phyloP scores from a whole-genome alignment of 2,329 filamentous ascomycete genomes.

The Lojkania enalia region DNA sequence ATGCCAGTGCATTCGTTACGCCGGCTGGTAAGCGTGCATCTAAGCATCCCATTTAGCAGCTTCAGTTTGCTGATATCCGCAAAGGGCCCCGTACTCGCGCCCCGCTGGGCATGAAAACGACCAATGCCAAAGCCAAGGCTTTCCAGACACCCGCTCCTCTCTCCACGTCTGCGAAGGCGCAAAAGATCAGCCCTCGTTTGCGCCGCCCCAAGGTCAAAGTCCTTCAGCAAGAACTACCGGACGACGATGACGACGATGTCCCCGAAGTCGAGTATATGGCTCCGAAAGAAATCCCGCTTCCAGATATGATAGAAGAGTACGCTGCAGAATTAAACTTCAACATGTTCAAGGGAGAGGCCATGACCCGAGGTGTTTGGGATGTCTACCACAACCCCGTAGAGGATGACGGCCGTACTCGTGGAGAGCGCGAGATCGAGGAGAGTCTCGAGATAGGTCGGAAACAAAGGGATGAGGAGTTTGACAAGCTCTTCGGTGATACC shows the following conservation, averaged over 20 bases:
- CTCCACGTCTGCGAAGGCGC: constrained; percentile 61
- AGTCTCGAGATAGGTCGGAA: constrained; percentile 49
- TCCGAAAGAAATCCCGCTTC: constrained; percentile 64
- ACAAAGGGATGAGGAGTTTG: constrained; percentile 68
- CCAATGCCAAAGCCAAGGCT: constrained; percentile 80
- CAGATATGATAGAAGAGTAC: constrained; percentile 71
- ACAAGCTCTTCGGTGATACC: constrained; percentile 66
- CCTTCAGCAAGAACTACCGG: constrained; percentile 59
- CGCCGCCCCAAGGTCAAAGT: constrained; percentile 62
- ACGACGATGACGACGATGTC: constrained; percentile 60
- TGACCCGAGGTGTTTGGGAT: constrained; percentile 55
- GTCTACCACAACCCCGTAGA: constrained; percentile 62
- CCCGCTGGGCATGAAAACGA: constrained; percentile 90
- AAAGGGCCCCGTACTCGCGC: constrained; percentile 71
- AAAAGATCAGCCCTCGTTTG: constrained; percentile 65
- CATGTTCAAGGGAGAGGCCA: constrained; percentile 57
- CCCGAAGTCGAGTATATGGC: constrained; percentile 91
- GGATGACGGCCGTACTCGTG: constrained; percentile 66
- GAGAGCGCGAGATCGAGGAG: constrained; percentile 60
- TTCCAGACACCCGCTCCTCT: constrained; percentile 69
- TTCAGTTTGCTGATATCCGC: background rate
- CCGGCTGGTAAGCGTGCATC: constrained; percentile 66
- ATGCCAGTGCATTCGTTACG: constrained; percentile 72
- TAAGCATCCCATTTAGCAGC: constrained; percentile 9
- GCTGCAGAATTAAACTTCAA: constrained; percentile 55